phyloP scores from a whole-genome alignment of 768 basidiomycete species.

The Psilocybe cyanescens region DNA sequence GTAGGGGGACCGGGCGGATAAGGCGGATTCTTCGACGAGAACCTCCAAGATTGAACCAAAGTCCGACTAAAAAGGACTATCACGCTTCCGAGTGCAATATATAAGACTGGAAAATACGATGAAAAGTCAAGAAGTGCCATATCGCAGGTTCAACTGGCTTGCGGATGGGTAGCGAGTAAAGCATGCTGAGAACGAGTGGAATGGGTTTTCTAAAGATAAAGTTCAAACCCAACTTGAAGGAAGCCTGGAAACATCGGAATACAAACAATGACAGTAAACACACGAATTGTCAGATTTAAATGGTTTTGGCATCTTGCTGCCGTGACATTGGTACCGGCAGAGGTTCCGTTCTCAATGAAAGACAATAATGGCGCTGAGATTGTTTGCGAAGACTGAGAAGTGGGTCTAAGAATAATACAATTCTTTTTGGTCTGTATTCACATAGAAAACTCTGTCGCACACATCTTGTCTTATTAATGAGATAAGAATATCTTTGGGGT shows the following conservation, averaged over 20 bases:
- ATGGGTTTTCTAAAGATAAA: neutral
- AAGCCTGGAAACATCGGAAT: neutral
- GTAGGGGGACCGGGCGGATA: constrained; percentile 2
- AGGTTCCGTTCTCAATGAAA: neutral
- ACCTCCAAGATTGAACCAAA: neutral
- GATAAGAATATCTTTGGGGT: neutral
- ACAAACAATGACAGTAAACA: neutral
- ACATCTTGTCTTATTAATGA: neutral
- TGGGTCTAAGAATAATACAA: neutral
- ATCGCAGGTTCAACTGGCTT: neutral
- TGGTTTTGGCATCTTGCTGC: neutral
- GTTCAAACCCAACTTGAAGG: neutral
- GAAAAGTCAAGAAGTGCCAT: neutral
- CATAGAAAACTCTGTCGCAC: neutral
- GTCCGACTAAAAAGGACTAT: neutral
- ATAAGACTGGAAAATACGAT: neutral
- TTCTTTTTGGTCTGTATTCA: neutral
- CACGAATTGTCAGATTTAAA: neutral
- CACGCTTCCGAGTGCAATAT: neutral
- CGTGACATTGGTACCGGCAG: neutral
- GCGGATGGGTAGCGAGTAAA: neutral
- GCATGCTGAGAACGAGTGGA: neutral
- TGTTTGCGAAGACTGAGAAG: neutral
- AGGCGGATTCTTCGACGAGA: neutral
- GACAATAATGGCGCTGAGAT: neutral